Evolutionary conservation across 306 rosid species (phyloP).

Genomic region (Dryas octopetala): DNA sequence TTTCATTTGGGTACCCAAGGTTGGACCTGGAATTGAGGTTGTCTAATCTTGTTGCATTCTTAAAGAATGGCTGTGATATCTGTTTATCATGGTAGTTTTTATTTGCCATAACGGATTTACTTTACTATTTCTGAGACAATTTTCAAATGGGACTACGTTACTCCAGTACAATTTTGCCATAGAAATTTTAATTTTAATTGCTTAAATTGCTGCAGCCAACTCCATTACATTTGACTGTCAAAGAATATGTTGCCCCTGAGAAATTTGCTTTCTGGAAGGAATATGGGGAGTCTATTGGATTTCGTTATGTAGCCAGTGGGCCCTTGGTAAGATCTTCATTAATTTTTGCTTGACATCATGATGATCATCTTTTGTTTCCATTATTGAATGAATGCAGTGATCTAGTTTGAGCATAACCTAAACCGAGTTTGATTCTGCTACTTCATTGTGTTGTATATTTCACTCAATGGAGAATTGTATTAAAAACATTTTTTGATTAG

Average conservation of each 20-base stretch:
- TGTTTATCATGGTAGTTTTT: slow-evolving; percentile 10
- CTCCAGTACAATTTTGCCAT: neutral
- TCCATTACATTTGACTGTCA: slow-evolving; percentile 90
- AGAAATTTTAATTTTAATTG: slow-evolving; percentile 2
- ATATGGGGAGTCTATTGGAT: slow-evolving; percentile 93
- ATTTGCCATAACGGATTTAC: neutral
- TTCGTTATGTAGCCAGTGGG: slow-evolving; percentile 92
- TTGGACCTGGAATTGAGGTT: neutral
- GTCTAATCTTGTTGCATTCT: neutral
- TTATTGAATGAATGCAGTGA: slow-evolving; percentile 4
- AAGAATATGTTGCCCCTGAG: slow-evolving; percentile 85
- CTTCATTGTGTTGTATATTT: neutral
- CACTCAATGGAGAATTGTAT: neutral
- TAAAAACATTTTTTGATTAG: neutral
- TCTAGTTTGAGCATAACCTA: neutral
- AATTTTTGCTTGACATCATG: slow-evolving; percentile 8
- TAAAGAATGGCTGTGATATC: slow-evolving; percentile 13
- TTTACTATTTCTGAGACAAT: slow-evolving; percentile 3
- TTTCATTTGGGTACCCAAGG: neutral
- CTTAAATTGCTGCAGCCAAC: slow-evolving; percentile 73
- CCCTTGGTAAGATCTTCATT: slow-evolving; percentile 69
- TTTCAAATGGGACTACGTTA: neutral
- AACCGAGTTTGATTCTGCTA: neutral
- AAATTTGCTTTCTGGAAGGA: slow-evolving; percentile 91
- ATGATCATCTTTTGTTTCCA: slow-evolving; percentile 15